Conservation (phyloP, 148 eudicot species). For the Arbutus unedo region DNA sequence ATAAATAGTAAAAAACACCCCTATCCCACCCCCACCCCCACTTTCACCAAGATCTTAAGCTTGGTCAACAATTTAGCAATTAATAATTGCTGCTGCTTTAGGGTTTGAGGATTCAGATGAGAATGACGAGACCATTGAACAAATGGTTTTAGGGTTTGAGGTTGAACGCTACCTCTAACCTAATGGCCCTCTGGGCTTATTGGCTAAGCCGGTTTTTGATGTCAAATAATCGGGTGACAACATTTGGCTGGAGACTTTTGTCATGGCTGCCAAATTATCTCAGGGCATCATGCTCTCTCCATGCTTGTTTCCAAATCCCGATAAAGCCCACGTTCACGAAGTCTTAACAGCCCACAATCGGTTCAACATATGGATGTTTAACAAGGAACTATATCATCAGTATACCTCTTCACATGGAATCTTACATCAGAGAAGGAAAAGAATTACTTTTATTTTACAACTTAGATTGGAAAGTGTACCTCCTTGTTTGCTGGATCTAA, state of each 20-base stretch:
- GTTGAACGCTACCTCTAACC: no score
- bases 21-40: no score
- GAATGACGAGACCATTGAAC: no score
- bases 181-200: no score
- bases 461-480: constrained; percentile 36
- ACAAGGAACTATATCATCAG: not conserved
- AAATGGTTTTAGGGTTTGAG: no score
- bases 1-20: no score
- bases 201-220: no score
- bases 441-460: not conserved
- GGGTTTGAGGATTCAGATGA: no score
- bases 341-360: not conserved
- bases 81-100: not conserved
- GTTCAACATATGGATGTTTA: not conserved
- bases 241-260: no score
- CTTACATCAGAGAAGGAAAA: not conserved
- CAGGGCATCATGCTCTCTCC: no score
- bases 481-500: constrained; percentile 78
- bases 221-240: no score
- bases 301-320: not conserved
- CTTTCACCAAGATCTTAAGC: not conserved
- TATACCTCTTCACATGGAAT: not conserved
- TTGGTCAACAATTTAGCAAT: not conserved
- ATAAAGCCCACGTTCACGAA: not conserved
- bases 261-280: no score